Evolutionary conservation across 2,329 filamentous ascomycete genomes (phyloP).

Genomic region (Penicillium sp.): DNA sequence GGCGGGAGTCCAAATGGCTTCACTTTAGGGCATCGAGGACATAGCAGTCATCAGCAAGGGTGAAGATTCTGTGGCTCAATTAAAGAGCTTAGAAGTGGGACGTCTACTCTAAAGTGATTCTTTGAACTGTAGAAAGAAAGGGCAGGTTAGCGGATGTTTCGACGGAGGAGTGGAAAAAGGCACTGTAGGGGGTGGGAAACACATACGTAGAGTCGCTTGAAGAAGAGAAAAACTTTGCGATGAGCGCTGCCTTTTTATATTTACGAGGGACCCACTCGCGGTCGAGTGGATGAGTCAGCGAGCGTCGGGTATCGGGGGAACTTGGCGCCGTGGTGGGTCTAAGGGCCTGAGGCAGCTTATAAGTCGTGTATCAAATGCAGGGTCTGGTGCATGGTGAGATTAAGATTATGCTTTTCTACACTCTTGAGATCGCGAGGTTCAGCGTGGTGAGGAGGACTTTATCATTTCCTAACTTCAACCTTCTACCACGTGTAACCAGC

Average conservation of each 20-base stretch:
- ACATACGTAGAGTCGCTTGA: conserved; percentile 49
- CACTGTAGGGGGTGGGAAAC: conserved; percentile 29
- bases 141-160: conserved; percentile 22
- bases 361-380: too few species aligned
- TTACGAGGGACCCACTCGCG: not conserved
- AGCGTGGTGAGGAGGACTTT: too few species aligned
- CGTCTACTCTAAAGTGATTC: conserved; percentile 99
- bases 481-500: too few species aligned
- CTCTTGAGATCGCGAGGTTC: too few species aligned
- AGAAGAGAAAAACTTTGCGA: conserved; percentile 34
- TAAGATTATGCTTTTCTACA: too few species aligned
- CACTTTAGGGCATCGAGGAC: conserved; percentile 90
- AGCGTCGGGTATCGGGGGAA: not conserved
- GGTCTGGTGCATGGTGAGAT: too few species aligned
- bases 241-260: conserved; percentile 33
- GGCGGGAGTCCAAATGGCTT: conserved; percentile 62
- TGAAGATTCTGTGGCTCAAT: conserved; percentile 88
- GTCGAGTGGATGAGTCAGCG: not conserved
- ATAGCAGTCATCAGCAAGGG: conserved; percentile 88
- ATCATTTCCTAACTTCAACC: too few species aligned
- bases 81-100: conserved; percentile 87
- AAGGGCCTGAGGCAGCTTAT: too few species aligned
- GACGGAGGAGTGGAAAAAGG: conserved; percentile 1
- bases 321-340: not conserved
- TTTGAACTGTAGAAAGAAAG: conserved; percentile 51